Percentiles rank a stretch among this genome's conserved stretches.
These are phyloP conservation scores for Amanita rimosa DNA, from an alignment of 768 basidiomycete genomes.

Conservation along the genomic window DNA sequence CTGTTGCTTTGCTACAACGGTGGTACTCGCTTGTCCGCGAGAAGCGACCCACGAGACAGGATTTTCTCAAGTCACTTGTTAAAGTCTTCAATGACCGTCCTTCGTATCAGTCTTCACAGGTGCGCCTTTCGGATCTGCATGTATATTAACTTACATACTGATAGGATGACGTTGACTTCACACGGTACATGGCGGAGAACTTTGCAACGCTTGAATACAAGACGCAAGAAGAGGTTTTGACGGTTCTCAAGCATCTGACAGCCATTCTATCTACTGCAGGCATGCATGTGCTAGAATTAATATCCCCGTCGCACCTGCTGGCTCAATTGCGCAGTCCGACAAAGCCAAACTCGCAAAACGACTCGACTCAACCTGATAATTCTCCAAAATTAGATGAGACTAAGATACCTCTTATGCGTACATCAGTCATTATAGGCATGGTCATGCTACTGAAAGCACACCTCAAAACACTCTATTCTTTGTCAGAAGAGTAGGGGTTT, in stretches of 20 bases:
- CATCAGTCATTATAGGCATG: slow-evolving; percentile 71
- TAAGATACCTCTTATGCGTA: slow-evolving; percentile 35
- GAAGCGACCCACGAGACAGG: slow-evolving; percentile 76
- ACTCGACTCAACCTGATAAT: not conserved
- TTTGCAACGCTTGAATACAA: slow-evolving; percentile 90
- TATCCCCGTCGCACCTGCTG: slow-evolving; percentile 63
- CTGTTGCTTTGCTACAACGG: slow-evolving; percentile 67
- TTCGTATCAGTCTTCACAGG: slow-evolving; percentile 45
- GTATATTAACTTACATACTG: not conserved
- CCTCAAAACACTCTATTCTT: slow-evolving; percentile 70
- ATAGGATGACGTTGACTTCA: slow-evolving; percentile 77
- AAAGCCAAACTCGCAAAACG: slow-evolving; percentile 7
- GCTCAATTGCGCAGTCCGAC: slow-evolving; percentile 35
- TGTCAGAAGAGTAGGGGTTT: slow-evolving; percentile 80
- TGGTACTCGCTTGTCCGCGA: slow-evolving; percentile 93
- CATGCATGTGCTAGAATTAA: slow-evolving; percentile 65
- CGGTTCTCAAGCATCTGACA: slow-evolving; percentile 74
- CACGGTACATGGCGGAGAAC: slow-evolving; percentile 92
- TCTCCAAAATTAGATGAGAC: not conserved
- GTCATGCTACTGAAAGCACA: slow-evolving; percentile 82
- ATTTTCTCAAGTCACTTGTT: slow-evolving; percentile 76
- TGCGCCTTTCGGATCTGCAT: slow-evolving; percentile 12
- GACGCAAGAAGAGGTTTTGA: slow-evolving; percentile 85
- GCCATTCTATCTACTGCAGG: slow-evolving; percentile 67
- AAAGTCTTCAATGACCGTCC: slow-evolving; percentile 74